Evolutionary conservation across 129 eudicot species (phyloP).

Genomic region (Tagetes erecta): DNA sequence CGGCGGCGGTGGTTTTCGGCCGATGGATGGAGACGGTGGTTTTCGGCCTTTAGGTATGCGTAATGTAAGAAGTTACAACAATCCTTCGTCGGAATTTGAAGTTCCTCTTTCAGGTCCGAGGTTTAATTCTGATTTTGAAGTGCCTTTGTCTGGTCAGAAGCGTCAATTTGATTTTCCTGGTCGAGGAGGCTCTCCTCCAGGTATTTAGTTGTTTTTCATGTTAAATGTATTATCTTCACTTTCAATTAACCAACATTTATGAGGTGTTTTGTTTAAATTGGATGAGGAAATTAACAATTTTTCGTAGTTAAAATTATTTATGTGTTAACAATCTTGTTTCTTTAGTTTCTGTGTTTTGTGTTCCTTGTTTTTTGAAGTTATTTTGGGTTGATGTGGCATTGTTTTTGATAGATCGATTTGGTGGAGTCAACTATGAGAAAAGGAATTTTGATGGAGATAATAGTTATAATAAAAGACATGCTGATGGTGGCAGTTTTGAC

Average conservation of each 20-base stretch:
- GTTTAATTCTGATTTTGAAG: constrained; percentile 34
- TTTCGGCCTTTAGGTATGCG: constrained; percentile 34
- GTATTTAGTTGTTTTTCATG: constrained; percentile 22
- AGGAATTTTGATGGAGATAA: constrained; percentile 39
- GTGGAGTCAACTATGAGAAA: constrained; percentile 35
- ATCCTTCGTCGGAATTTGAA: constrained; percentile 38
- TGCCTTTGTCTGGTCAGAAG: constrained; percentile 71
- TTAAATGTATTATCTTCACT: too few species aligned
- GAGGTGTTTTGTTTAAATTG: neutral
- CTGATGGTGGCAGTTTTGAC: constrained; percentile 34
- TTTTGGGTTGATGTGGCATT: neutral
- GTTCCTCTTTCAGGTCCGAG: constrained; percentile 49
- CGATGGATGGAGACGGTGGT: constrained; percentile 45
- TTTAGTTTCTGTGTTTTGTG: neutral
- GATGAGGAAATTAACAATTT: neutral
- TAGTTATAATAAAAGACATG: constrained; percentile 26
- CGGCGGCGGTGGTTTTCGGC: constrained; percentile 41
- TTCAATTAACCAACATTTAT: too few species aligned
- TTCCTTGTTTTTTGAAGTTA: neutral
- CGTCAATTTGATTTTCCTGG: constrained; percentile 71
- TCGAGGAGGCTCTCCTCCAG: constrained; percentile 56
- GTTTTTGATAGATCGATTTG: constrained; percentile 24
- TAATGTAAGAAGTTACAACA: constrained; percentile 29
- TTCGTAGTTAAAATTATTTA: too few species aligned
- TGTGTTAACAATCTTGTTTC: neutral